Conservation (phyloP, 495 filamentous ascomycete genomes). For the Aspergillus baeticus region DNA sequence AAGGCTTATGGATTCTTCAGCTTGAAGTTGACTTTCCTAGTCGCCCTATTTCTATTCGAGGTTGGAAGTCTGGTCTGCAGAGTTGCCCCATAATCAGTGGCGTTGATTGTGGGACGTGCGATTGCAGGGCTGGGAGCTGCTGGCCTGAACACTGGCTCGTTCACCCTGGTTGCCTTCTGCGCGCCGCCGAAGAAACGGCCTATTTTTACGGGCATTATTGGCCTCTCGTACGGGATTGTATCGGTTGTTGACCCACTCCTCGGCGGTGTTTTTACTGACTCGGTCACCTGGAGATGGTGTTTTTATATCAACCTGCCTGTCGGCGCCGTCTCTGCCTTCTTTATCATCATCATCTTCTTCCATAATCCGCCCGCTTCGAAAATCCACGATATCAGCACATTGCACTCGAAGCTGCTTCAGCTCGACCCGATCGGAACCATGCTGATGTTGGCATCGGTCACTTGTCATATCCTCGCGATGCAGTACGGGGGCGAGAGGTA, state of each 20-base stretch:
- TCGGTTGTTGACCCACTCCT: slow-evolving; percentile 65
- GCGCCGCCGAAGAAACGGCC: slow-evolving; percentile 64
- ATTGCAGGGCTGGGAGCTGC: slow-evolving; percentile 72
- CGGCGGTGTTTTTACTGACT: slow-evolving; percentile 53
- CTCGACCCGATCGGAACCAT: slow-evolving; percentile 29
- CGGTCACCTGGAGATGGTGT: slow-evolving; percentile 75
- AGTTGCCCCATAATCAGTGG: slow-evolving; percentile 63
- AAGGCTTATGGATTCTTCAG: slow-evolving; percentile 45
- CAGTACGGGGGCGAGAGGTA: slow-evolving; percentile 38
- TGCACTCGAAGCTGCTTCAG: slow-evolving; percentile 24
- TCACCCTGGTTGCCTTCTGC: slow-evolving; percentile 27
- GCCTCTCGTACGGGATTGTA: slow-evolving; percentile 67
- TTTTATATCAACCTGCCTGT: slow-evolving; percentile 78
- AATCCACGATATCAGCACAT: slow-evolving; percentile 8
- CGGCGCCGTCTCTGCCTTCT: slow-evolving; percentile 53
- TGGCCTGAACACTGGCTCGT: slow-evolving; percentile 45
- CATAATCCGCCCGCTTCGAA: slow-evolving; percentile 22
- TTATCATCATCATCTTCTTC: slow-evolving; percentile 55
- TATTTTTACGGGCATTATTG: slow-evolving; percentile 61
- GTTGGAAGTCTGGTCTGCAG: slow-evolving; percentile 70
- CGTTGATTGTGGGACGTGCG: slow-evolving; percentile 75
- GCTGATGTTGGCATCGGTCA: slow-evolving; percentile 28
- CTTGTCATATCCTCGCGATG: slow-evolving; percentile 36
- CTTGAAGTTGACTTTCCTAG: slow-evolving; percentile 36
- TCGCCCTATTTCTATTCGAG: slow-evolving; percentile 56